Percentiles rank a stretch among this genome's conserved stretches.
phyloP scores from a whole-genome alignment of 768 basidiomycete species.

The Aureoboletus auriporus region DNA sequence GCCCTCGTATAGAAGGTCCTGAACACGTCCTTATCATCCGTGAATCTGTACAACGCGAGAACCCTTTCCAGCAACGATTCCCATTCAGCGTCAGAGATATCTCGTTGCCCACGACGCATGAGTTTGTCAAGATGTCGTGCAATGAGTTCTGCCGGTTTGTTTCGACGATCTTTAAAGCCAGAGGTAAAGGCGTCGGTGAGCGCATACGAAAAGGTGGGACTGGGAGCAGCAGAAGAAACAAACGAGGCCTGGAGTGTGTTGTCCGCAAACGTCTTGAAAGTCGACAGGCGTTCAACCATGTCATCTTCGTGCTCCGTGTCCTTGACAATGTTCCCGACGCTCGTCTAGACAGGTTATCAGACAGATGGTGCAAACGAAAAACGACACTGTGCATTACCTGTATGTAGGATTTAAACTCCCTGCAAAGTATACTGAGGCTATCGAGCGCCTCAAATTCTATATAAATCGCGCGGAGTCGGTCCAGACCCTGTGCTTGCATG shows the following conservation, averaged over 20 bases:
- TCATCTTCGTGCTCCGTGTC: conserved; percentile 60
- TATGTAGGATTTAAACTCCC: conserved; percentile 59
- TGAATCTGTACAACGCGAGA: conserved; percentile 76
- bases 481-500: conserved; percentile 44
- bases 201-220: conserved; percentile 62
- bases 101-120: conserved; percentile 84
- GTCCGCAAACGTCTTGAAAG: conserved; percentile 61
- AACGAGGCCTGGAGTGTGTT: conserved; percentile 49
- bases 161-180: conserved; percentile 72
- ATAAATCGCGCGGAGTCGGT: conserved; percentile 52
- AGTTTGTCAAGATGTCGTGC: conserved; percentile 86
- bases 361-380: not conserved
- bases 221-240: conserved; percentile 37
- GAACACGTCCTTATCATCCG: conserved; percentile 92
- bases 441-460: conserved; percentile 56
- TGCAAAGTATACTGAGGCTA: conserved; percentile 48
- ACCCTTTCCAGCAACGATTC: conserved; percentile 59
- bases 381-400: conserved; percentile 36
- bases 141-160: conserved; percentile 89
- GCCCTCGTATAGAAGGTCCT: conserved; percentile 88
- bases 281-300: conserved; percentile 73
- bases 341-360: conserved; percentile 36
- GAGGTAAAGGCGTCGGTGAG: conserved; percentile 64
- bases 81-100: conserved; percentile 59
- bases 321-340: conserved; percentile 62